Evolutionary conservation across 2,329 filamentous ascomycete species (phyloP), one percentile per base, ranked within the genome.

Genomic region (Grosmannia clavigera): DNA sequence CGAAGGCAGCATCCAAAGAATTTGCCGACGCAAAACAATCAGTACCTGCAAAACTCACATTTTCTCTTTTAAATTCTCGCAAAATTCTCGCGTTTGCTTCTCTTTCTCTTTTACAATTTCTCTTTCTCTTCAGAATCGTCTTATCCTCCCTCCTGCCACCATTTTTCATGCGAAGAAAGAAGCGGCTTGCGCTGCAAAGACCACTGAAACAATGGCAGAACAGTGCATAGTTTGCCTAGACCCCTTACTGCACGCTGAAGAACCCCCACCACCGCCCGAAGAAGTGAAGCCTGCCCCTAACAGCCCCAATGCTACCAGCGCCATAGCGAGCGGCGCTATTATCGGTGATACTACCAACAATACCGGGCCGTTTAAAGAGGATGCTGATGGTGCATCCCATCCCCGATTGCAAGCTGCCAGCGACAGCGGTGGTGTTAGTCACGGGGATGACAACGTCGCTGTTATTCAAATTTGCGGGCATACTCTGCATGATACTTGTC

Each of bases 401-500:
- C 19, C 27, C 38, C 10, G 3, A 35, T 31, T 56, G 54, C 27
- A 55, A 22, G 29, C 38, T 52, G 48, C 54, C 50, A 14, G 55
- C n/a, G 40, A 31, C 55, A n/a, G 19, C 27, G 12, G 22, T 22
- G 33, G 40, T 48, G 14, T 57, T 9, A 35, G 59, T 12, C 60
- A 66, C 60, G 68, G 72, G 38, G 67, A 74, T 66, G 72, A 76
- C 65, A 73, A 75, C 61, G 78, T 86, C 63, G 83, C 84, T 50
- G 74, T 80, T 60, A 81, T 86, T 57, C 78, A 84, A 62, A 86
- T 90, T 55, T 99, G 94, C 74, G 88, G 90, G 61, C 95, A 99
- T 77, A 82, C 92, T 67, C 79, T 99, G 67, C 94, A 99, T 75
- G 87, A 99, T 75, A 85, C 87, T 58, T 99, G 94, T 73, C 81